phyloP scores from a whole-genome alignment of 495 filamentous ascomycete species.

The Annulohypoxylon nitens region DNA sequence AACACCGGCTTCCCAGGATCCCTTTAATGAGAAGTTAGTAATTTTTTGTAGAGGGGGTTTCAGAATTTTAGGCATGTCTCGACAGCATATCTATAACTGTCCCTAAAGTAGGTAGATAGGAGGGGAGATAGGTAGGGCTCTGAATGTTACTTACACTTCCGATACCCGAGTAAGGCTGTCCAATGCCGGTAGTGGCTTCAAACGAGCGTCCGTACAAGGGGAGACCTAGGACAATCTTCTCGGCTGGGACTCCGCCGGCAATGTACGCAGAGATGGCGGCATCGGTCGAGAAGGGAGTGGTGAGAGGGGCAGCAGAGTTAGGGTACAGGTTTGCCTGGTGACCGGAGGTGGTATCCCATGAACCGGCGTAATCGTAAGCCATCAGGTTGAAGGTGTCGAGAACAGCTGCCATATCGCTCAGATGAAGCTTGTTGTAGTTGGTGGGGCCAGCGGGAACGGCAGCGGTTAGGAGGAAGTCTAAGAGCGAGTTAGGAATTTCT shows the following conservation, averaged over 20 bases:
- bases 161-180: conserved; percentile 71
- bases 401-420: conserved; percentile 73
- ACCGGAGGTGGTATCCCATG: conserved; percentile 74
- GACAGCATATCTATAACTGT: too few species aligned
- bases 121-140: background rate
- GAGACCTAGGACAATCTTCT: conserved; percentile 85
- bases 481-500: background rate
- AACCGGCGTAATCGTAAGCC: conserved; percentile 79
- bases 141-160: conserved; percentile 55
- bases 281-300: conserved; percentile 78
- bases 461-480: conserved; percentile 78
- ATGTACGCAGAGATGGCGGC: conserved; percentile 78
- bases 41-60: background rate
- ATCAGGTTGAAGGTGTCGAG: conserved; percentile 92
- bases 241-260: conserved; percentile 67
- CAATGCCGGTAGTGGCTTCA: conserved; percentile 75
- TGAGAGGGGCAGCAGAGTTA: conserved; percentile 59
- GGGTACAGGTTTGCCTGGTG: conserved; percentile 83
- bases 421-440: conserved; percentile 76
- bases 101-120: too few species aligned
- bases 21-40: conserved; percentile 7
- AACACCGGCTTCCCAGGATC: conserved; percentile 81
- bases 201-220: conserved; percentile 91
- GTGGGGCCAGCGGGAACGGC: conserved; percentile 70
- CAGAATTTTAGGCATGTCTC: background rate